These are phyloP conservation scores for Kodamaea kaohsiungensis DNA, from an alignment of 805 yeast genomes.

Conservation along the genomic window DNA sequence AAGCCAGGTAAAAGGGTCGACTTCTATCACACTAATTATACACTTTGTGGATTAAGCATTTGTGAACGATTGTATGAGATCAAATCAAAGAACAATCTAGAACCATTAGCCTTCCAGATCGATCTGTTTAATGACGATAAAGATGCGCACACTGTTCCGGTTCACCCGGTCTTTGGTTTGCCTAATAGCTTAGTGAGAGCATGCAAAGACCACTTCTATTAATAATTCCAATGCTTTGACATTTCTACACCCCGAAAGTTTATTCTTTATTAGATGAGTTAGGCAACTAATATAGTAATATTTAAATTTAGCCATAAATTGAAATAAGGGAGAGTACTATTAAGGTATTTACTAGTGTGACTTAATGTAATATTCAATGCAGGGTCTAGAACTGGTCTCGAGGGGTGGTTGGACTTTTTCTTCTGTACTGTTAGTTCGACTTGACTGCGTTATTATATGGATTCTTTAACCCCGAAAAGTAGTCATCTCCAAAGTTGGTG, in stretches of 20 bases:
- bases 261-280: neutral
- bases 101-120: slow-evolving; percentile 21
- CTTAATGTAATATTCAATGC: neutral
- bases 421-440: slow-evolving; percentile 4
- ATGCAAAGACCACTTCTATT: slow-evolving; percentile 1
- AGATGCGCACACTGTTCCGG: slow-evolving; percentile 14
- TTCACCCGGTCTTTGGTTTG: slow-evolving; percentile 32
- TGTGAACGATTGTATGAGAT: slow-evolving; percentile 47
- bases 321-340: neutral
- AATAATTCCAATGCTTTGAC: neutral
- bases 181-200: slow-evolving; percentile 15
- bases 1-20: slow-evolving; percentile 84
- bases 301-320: neutral
- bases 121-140: neutral
- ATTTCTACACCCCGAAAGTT: neutral
- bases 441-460: slow-evolving; percentile 6
- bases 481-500: slow-evolving; percentile 9
- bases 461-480: slow-evolving; percentile 10
- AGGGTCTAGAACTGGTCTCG: neutral
- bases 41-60: slow-evolving; percentile 69
- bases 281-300: neutral
- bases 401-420: neutral
- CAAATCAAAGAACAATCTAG: neutral
- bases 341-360: neutral
- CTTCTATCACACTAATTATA: slow-evolving; percentile 89